Base-by-base conservation (phyloP, 1,139 yeast genomes). In the Kodamaea derodonti region DNA sequence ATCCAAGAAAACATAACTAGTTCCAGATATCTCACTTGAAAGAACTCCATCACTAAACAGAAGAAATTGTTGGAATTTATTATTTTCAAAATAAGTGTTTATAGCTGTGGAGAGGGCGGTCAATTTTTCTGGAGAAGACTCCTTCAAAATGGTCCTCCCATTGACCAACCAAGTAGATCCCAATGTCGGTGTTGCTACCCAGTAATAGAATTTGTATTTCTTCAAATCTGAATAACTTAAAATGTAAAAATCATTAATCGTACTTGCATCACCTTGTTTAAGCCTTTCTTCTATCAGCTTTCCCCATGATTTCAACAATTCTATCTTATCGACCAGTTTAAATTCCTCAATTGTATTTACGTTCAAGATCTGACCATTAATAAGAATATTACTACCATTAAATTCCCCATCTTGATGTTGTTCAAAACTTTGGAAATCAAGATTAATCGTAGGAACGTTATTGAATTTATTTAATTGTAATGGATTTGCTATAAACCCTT, bases 331-430 rank as follows among this genome's bases (percentile, higher is more conserved):
- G 1, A 75, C 47, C 11, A 55, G 56, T 51, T 83, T 85, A 60
- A 92, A 92, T 43, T 85, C 87, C 45, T 90, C 97, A 24, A 88
- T 67, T 0, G 96, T 87, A 56, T 92, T 92, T 31, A 80, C 75
- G 51, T 88, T 87, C 29, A 62, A 56, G 18, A 86, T 17, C 29
- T 44, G 31, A 0, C 71, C 65, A 10, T 46, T 27, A 9, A 58
- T 27, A 3, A 31, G 29, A 9, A 40, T 9, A 13, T 38, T 47
- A 14, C 17, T 13, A 18, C 22, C 22, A 18, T 18, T 18, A 6
- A 7, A 6, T 9, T 18, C 22, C 9, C 9, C 22, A 18, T 9
- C 22, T 7, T 18, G 6, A 6, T 18, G 9, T 9, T 18, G 9
- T 18, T 18, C 22, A 36, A 83, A 59, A 16, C 77, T 63, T 22